Evolutionary conservation across 148 eudicot genomes (phyloP), one percentile per base, ranked within the genome.

Genomic region (Camellia sinensis): DNA sequence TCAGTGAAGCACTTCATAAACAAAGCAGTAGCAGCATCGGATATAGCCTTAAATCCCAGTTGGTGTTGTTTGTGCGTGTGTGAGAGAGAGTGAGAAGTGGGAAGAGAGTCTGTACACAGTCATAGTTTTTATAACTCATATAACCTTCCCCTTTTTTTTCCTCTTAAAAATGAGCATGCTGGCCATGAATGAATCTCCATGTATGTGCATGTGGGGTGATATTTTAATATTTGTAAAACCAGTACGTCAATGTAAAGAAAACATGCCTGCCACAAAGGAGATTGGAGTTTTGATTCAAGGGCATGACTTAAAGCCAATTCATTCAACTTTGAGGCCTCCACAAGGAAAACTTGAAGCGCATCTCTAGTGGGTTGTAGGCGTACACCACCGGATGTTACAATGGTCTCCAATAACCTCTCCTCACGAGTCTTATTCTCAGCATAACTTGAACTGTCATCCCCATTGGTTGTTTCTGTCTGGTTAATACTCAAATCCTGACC

Each of bases 311-410:
- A 84, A 76, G 91, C 89, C 90, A 93, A 74, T 44, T 97, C 89
- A 93, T 95, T 92, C 87, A 95, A 82, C 85, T 92, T 95, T 82
- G 86, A 80, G 15, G 97, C 98, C 88, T 95, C 97, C 64, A 74
- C 83, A 57, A 95, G 86, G 87, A 95, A 95, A 82, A 85, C 88
- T 73, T 95, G 96, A 61, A 95, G 87, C 43, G 91, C 97, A 91
- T 95, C 98, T 70, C 98, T 93, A 63, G 98, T 90, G 50, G 98
- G 98, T 78, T 95, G 98, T 77, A 95, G 80, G 69, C 98, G 91
- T 62, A 95, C 97, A 63, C 98, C 98, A 65, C 98, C 97, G 84
- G 97, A 86, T 54, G 98, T 93, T 74, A 93, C 98, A 86, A 95
- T 93, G 5, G 97, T 93, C 88, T 93, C 98, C 74, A 95, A 75